phyloP scores from a whole-genome alignment of 768 basidiomycete genomes.

The Suillus ampliporus region DNA sequence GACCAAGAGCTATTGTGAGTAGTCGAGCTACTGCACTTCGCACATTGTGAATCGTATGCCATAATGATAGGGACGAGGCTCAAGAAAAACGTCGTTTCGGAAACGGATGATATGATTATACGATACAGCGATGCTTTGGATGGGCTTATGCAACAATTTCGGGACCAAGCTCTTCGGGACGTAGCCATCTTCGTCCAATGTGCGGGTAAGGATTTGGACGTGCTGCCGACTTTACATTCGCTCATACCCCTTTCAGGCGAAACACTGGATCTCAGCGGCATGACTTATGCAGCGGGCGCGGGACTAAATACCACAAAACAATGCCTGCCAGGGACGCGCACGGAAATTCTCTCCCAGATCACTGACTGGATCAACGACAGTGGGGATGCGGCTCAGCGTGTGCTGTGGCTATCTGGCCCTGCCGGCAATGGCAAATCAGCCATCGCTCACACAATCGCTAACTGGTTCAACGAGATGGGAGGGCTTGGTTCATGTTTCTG shows the following conservation, averaged over 20 bases:
- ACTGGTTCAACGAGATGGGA: slow-evolving; percentile 14
- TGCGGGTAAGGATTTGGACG: not conserved
- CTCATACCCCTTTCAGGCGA: not conserved
- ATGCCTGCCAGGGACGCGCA: slow-evolving; percentile 24
- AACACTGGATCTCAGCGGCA: slow-evolving; percentile 7
- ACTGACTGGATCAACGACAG: slow-evolving; percentile 18
- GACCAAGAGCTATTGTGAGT: slow-evolving; percentile 25
- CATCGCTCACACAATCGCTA: slow-evolving; percentile 26
- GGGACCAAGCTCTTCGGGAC: not conserved
- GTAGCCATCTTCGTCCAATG: not conserved
- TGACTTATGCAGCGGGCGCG: slow-evolving; percentile 8
- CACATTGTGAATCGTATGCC: not conserved
- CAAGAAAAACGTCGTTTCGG: not conserved
- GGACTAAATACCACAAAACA: slow-evolving; percentile 4
- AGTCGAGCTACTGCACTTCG: not conserved
- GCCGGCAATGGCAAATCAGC: slow-evolving; percentile 38
- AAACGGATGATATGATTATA: not conserved
- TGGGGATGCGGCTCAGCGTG: not conserved
- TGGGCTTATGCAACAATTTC: slow-evolving; percentile 6
- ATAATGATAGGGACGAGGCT: slow-evolving; percentile 5
- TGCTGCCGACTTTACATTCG: not conserved
- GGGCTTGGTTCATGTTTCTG: slow-evolving; percentile 27
- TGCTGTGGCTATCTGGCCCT: slow-evolving; percentile 22
- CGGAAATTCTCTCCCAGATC: slow-evolving; percentile 19
- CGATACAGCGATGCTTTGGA: slow-evolving; percentile 1